Evolutionary conservation across 129 eudicot genomes (phyloP).

Genomic region (Ambrosia artemisiifolia): DNA sequence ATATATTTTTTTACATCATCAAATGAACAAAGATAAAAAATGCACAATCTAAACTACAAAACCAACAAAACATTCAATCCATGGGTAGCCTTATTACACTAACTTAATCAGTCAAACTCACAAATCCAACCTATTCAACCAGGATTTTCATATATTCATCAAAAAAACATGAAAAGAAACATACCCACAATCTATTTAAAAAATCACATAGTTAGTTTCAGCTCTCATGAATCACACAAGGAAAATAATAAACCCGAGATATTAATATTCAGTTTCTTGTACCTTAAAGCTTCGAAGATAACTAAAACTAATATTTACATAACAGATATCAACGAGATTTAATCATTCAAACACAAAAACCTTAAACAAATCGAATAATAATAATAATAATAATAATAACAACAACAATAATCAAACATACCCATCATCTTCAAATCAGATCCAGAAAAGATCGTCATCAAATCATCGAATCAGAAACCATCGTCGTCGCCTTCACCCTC

Average conservation of each 20-base stretch:
- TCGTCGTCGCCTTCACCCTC: too few species aligned
- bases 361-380: not conserved
- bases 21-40: too few species aligned
- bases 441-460: too few species aligned
- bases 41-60: too few species aligned
- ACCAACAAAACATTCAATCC: too few species aligned
- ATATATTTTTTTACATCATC: too few species aligned
- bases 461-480: too few species aligned
- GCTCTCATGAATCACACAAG: not conserved
- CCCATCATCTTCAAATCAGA: too few species aligned
- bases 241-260: not conserved
- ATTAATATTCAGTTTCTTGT: not conserved
- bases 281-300: not conserved
- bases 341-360: not conserved
- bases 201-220: not conserved
- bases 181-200: not conserved
- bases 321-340: not conserved
- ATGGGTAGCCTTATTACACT: not conserved
- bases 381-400: not conserved
- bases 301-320: not conserved
- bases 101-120: too few species aligned
- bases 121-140: too few species aligned
- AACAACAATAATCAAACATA: too few species aligned
- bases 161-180: slow-evolving; percentile 4
- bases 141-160: not conserved